Percentiles rank a stretch among this genome's conserved stretches.
Evolutionary conservation across 2,329 filamentous ascomycete genomes (phyloP).

Genomic region (Reticulascus tulasneorum): DNA sequence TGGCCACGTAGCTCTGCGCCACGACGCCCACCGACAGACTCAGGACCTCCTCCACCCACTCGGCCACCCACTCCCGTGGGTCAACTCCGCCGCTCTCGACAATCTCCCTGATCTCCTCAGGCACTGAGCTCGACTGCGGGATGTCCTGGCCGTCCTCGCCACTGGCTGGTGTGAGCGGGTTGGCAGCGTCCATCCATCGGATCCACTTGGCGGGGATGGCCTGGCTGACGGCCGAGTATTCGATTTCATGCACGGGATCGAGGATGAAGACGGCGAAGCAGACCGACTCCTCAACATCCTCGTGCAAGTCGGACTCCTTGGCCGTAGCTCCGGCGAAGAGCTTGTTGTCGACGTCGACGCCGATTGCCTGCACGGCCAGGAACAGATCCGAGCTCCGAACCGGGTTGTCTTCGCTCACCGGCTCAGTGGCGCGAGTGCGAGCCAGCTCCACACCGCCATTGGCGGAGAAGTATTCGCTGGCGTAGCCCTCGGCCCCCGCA

Average conservation of each 20-base stretch:
- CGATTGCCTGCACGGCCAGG: slow-evolving; percentile 86
- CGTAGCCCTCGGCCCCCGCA: slow-evolving; percentile 83
- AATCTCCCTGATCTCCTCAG: slow-evolving; percentile 84
- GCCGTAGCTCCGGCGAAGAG: slow-evolving; percentile 62
- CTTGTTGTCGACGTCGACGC: slow-evolving; percentile 56
- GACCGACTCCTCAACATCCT: slow-evolving; percentile 57
- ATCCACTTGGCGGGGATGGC: slow-evolving; percentile 80
- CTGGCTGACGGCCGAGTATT: slow-evolving; percentile 81
- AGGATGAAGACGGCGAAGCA: slow-evolving; percentile 75
- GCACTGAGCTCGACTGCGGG: slow-evolving; percentile 42
- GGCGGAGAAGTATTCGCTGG: slow-evolving; percentile 75
- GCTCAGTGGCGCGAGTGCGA: slow-evolving; percentile 73
- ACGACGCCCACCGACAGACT: slow-evolving; percentile 76
- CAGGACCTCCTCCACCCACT: slow-evolving; percentile 91
- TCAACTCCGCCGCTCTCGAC: slow-evolving; percentile 74
- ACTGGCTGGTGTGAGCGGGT: slow-evolving; percentile 49
- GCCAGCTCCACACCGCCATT: slow-evolving; percentile 78
- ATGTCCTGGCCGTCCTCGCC: slow-evolving; percentile 41
- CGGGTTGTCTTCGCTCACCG: slow-evolving; percentile 78
- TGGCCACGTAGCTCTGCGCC: slow-evolving; percentile 91
- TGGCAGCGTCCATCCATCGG: slow-evolving; percentile 80
- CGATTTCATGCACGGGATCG: slow-evolving; percentile 88
- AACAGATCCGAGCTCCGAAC: slow-evolving; percentile 93
- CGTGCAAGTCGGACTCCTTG: slow-evolving; percentile 50
- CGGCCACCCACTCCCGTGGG: slow-evolving; percentile 92